A percentile compares a stretch with the other conserved stretches of the same genome.
These are phyloP conservation scores for Botrytis hyacinthi DNA, from an alignment of 2,329 filamentous ascomycete species.

Conservation along the genomic window DNA sequence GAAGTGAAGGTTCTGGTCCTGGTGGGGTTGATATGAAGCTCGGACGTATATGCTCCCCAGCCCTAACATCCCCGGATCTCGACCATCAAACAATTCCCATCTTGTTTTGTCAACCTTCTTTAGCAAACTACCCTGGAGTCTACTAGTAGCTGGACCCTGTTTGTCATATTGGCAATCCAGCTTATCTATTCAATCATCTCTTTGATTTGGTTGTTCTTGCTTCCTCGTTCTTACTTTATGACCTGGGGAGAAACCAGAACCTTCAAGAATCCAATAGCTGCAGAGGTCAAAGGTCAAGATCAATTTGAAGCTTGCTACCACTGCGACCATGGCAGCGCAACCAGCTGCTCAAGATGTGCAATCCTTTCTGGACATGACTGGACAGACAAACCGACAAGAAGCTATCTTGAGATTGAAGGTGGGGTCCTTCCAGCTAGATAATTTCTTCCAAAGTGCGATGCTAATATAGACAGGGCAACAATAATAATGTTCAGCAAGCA, in stretches of 20 bases:
- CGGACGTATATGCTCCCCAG: not conserved
- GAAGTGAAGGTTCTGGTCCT: not conserved
- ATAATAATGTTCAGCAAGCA: constrained; percentile 49
- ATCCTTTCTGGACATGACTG: constrained; percentile 17
- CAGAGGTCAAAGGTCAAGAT: not conserved
- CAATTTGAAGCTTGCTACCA: not conserved
- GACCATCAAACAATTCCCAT: not conserved
- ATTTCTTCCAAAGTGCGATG: not conserved
- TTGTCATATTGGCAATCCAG: not conserved
- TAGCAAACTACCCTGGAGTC: not conserved
- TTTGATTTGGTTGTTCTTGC: not conserved
- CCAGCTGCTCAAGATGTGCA: constrained; percentile 20
- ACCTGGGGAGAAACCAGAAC: not conserved
- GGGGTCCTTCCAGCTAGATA: not conserved
- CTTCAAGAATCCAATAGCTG: not conserved
- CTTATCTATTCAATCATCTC: not conserved
- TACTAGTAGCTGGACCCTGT: not conserved
- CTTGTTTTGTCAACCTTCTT: not conserved
- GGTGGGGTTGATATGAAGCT: not conserved
- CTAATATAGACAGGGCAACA: constrained; percentile 43
- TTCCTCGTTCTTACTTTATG: constrained; percentile 9
- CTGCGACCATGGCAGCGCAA: constrained; percentile 14
- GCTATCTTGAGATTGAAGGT: constrained; percentile 19
- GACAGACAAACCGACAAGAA: constrained; percentile 16
- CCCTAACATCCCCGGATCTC: constrained; percentile 1